Conservation (phyloP, 2,329 filamentous ascomycete species). For the Botrytis medusae region DNA sequence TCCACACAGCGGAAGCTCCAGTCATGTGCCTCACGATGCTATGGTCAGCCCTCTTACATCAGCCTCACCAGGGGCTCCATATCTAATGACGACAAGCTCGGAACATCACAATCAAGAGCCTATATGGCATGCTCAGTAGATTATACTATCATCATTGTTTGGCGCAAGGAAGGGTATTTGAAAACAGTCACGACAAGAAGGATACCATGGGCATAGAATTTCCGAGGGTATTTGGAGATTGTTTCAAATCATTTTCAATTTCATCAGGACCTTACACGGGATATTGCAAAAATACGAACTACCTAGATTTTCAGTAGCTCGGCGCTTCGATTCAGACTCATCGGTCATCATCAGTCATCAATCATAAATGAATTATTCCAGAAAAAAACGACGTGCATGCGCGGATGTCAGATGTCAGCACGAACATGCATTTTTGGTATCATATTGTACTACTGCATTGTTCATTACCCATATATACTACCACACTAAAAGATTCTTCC, state of each 20-base stretch:
- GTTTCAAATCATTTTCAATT: background rate
- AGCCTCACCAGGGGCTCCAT: conserved; percentile 25
- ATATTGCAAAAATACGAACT: background rate
- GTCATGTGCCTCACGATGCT: conserved; percentile 22
- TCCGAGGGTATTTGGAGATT: background rate
- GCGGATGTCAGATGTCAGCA: conserved; percentile 8
- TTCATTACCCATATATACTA: background rate
- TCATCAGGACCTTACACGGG: background rate
- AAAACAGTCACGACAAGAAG: background rate
- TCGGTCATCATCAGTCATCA: conserved; percentile 4
- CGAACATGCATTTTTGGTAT: conserved; percentile 4
- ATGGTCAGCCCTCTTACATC: conserved; percentile 33
- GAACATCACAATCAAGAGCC: conserved; percentile 24
- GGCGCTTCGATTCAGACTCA: background rate
- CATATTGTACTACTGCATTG: background rate
- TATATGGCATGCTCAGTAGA: conserved; percentile 26
- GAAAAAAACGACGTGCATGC: conserved; percentile 6
- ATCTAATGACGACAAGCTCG: conserved; percentile 23
- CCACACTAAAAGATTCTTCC: background rate
- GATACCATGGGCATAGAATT: conserved; percentile 3
- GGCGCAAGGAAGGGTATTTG: background rate
- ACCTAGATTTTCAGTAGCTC: background rate
- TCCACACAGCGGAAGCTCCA: conserved; percentile 21
- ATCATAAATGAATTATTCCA: background rate
- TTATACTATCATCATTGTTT: background rate